Conservation (phyloP, 1,139 yeast species). For the Yamadazyma kanchanaburiensis region DNA sequence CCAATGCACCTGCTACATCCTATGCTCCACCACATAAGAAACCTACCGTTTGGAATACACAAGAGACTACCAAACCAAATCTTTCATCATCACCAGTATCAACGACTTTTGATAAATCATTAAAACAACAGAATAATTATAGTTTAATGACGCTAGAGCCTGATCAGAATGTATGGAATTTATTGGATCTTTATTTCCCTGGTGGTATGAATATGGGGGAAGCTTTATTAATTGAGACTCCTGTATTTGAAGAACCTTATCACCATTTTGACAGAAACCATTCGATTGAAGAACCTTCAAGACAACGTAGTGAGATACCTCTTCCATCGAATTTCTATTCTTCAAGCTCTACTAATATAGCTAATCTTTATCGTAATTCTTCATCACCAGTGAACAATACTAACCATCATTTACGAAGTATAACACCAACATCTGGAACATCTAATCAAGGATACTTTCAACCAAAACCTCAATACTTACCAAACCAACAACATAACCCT, state of each 20-base stretch:
- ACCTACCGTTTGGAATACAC: slow-evolving; percentile 11
- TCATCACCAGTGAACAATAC: slow-evolving; percentile 6
- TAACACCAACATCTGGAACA: slow-evolving; percentile 14
- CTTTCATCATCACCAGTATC: slow-evolving; percentile 13
- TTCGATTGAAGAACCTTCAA: too few relatives aligned
- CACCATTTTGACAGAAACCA: neutral
- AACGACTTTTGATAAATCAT: slow-evolving; percentile 10
- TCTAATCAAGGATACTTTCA: slow-evolving; percentile 18
- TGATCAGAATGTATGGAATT: slow-evolving; percentile 57
- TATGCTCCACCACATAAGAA: slow-evolving; percentile 12
- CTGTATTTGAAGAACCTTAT: slow-evolving; percentile 13
- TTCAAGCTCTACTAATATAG: slow-evolving; percentile 5
- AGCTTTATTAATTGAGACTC: slow-evolving; percentile 58
- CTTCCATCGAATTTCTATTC: slow-evolving; percentile 3
- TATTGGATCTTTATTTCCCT: slow-evolving; percentile 62
- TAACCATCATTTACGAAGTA: slow-evolving; percentile 9
- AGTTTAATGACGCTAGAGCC: slow-evolving; percentile 48
- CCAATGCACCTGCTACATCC: slow-evolving; percentile 1
- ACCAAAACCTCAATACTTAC: slow-evolving; percentile 24
- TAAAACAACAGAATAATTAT: slow-evolving; percentile 7
- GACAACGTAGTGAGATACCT: neutral
- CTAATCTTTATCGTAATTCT: slow-evolving; percentile 5
- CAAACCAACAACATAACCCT: slow-evolving; percentile 6
- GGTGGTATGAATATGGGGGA: slow-evolving; percentile 67
- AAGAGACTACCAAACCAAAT: slow-evolving; percentile 8